A percentile compares a stretch with the other conserved stretches of the same genome.
These are phyloP conservation scores for Balakata baccata DNA, from an alignment of 345 rosid species.

Conservation along the genomic window DNA sequence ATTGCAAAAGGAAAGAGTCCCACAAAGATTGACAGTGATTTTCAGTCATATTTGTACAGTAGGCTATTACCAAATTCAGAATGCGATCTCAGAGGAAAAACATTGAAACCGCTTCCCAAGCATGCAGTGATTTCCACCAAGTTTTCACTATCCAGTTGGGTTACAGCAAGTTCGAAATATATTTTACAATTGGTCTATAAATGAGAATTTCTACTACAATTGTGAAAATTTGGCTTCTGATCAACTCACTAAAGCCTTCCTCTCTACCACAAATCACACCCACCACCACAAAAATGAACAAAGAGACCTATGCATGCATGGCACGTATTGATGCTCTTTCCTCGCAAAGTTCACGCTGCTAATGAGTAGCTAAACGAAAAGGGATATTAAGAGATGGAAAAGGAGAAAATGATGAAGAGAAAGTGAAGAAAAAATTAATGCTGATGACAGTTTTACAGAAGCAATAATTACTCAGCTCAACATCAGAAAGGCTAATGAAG, in stretches of 20 bases:
- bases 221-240: constrained; percentile 31
- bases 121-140: no score
- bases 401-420: background rate
- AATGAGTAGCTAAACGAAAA: background rate
- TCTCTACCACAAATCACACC: constrained; percentile 26
- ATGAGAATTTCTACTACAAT: constrained; percentile 17
- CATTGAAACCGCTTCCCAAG: no score
- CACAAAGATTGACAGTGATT: no score
- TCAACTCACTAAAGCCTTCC: constrained; percentile 16
- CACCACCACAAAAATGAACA: constrained; percentile 41
- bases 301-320: constrained; percentile 31
- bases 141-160: background rate
- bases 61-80: no score
- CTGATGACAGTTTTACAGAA: constrained; percentile 30
- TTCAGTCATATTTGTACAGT: no score
- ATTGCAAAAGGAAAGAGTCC: no score
- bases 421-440: constrained; percentile 16
- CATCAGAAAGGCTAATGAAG: constrained; percentile 22
- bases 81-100: no score
- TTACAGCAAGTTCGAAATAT: constrained; percentile 2
- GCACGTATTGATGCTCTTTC: constrained; percentile 36
- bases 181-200: constrained; percentile 33
- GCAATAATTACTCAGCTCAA: constrained; percentile 27
- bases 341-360: constrained; percentile 24
- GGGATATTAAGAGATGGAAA: background rate